Base-by-base conservation (phyloP, 2,329 filamentous ascomycete genomes). In the Dactylonectria macrodidyma region DNA sequence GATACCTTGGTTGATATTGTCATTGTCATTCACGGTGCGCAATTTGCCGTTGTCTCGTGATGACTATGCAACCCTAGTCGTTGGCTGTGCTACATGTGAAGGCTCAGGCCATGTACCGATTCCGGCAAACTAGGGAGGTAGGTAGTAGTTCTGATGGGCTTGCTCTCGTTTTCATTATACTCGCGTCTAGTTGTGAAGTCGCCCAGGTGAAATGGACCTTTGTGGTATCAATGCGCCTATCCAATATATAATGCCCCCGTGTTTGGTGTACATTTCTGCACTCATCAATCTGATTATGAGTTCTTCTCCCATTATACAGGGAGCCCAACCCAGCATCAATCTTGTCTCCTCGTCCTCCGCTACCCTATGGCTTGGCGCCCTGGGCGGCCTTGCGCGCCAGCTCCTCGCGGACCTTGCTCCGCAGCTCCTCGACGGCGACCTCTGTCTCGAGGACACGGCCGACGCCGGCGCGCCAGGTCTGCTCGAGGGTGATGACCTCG, bases 391-490 rank as follows among this genome's bases (percentile, higher is more conserved):
- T 72, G 26, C 75, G 78, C 78, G 80, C 85, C 80, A 91, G 86
- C 78, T 87, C 86, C 74, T 91, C 89, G 67, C 94, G 77, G 59
- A 94, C 89, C 81, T 93, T 87, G 73, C 84, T 83, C 77, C 90
- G 86, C 75, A 98, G 76, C 56, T 86, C 87, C 81, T 97, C 93
- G 10, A 91, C 92, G 0, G 95, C 96, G 61, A 95, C 87, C 84
- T 98, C 94, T 0, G 93, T 93, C 87, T 98, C 95, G 46, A 98
- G 83, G 54, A 96, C 91, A 67, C 90, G 88, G 3, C 93, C 92
- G 1, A 98, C 89, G 26, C 93, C 93, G 57, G 85, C 87, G 81
- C 88, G 91, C 95, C 95, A 98, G 3, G 88, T 89, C 68, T 93
- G 90, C 76, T 97, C 93, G 41, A 97, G 80, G 4, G 88, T 88